Base-by-base conservation (phyloP, 495 filamentous ascomycete species). In the Hypoxylon cercidicola region DNA sequence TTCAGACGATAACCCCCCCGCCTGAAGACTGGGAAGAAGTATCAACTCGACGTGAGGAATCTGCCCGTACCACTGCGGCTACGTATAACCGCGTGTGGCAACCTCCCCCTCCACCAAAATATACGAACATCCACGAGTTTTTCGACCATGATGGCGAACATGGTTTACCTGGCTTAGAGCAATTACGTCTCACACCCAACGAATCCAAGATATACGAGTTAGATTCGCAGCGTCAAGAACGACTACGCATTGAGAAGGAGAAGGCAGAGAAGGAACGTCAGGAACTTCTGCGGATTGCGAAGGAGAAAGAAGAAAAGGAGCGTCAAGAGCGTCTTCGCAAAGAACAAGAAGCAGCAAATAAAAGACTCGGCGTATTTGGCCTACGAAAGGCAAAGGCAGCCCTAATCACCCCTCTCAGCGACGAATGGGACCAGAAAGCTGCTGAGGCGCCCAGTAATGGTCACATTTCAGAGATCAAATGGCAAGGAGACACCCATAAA, bases 401-500 rank as follows among this genome's bases (percentile, higher is more conserved):
- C 3, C 64, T 81, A 16, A 74, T 79, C 41, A 48, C 40, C 1
- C 51, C 72, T n/a, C 49, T 77, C 7, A 65, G 53, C 32, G 32
- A 57, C 0, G 69, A 75, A 15, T 80, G 77, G 78, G 55, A 73
- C 2, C 25, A 49, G 13, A 72, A 43, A 58, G 46, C 56, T 15
- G 21, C 45, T 0, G 68, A 66, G 0, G 56, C 71, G 13, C 50
- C 71, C 4, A 18, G 12, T 0, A 56, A 51, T 3, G 68, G 72
- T 40, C 59, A 69, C 0, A 82, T 81, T 1, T 80, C 66, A 19
- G 84, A 80, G 1, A 75, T 79, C 3, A 68, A 68, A 43, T 68
- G 65, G 65, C 60, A 48, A 52, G 60, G 43, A 12, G 44, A 37
- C 39, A 52, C 47, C 2, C 71, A 73, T 41, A 41, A 58, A 32